These are phyloP conservation scores for Pyrus betulifolia DNA, from an alignment of 306 rosid species.

Conservation along the genomic window DNA sequence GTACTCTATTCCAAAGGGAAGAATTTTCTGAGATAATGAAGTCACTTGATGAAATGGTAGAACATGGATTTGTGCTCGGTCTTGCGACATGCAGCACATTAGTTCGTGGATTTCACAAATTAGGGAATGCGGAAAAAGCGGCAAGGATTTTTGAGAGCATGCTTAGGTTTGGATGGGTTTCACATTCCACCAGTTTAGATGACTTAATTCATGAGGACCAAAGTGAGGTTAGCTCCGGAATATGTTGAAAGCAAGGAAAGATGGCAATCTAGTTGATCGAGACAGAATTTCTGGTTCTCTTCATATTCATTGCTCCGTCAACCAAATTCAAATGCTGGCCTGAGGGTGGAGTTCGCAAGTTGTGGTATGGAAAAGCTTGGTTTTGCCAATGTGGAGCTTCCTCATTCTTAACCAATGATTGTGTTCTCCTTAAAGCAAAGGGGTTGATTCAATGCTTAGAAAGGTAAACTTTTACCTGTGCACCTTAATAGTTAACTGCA, in stretches of 20 bases:
- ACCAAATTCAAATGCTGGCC: conserved; percentile 6
- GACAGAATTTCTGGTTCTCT: neutral
- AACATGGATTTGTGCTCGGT: conserved; percentile 18
- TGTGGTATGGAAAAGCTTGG: neutral
- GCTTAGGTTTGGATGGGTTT: conserved; percentile 35
- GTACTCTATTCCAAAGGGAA: conserved; percentile 19
- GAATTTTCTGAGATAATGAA: conserved; percentile 1
- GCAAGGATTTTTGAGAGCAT: conserved; percentile 23
- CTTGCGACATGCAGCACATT: conserved; percentile 18
- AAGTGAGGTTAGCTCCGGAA: conserved; percentile 6
- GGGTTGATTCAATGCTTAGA: neutral
- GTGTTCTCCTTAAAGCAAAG: neutral
- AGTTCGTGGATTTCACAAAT: conserved; percentile 21
- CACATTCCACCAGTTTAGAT: conserved; percentile 15
- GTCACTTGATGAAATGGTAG: conserved; percentile 27
- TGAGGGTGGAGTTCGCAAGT: conserved; percentile 1
- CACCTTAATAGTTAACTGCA: neutral
- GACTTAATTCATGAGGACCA: conserved; percentile 17
- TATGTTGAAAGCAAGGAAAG: neutral
- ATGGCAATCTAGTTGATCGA: neutral
- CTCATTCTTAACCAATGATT: neutral
- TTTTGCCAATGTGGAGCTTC: neutral
- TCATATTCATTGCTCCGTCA: neutral
- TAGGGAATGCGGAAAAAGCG: conserved; percentile 23
- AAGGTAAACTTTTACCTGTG: neutral